Base-by-base conservation (phyloP, 2,329 filamentous ascomycete species). In the Ceratocystis cubensis region DNA sequence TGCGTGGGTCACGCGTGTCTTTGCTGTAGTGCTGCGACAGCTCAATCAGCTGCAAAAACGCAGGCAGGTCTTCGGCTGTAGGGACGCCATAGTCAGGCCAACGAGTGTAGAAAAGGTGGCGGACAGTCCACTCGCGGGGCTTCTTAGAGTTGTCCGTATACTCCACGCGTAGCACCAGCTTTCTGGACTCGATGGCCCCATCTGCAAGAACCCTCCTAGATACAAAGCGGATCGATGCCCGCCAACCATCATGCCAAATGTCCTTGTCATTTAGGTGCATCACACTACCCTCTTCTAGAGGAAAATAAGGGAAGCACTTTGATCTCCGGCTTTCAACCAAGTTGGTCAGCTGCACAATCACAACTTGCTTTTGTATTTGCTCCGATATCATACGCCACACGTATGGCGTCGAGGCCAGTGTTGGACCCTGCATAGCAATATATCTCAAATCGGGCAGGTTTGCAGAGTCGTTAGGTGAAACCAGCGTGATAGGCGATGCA, bases 351-450 rank as follows among this genome's bases (percentile, higher is more conserved):
- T 97, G 96, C 67, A 97, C 87, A 65, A 97, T 87, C 66, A 97
- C 90, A 1, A 85, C 91, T 1, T 88, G 84, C 59, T 86, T 85
- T 30, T 78, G 73, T 64, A 82, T 75, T 75, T 95, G 90, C 72
- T 95, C 87, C 74, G 89, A 89, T 45, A 96, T 80, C 94, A 99
- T 99, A 73, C 94, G 89, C 89, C 93, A 99, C 70, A 96, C 89
- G 73, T 96, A 91, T 70, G 86, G 84, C 66, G 88, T 81, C 17
- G 88, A 89, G 30, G 84, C 83, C 68, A 81, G 76, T 72, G 92
- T 96, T 5, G 94, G 94, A 0, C 94, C 94, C 77, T 95, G 91
- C 75, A 95, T 96, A 64, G 92, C 94, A 71, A 99, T 96, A 75
- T 95, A 97, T 65, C 82, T 77, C 61, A 82, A 76, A 2, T 78